Conservation (phyloP, 75 land plant genomes). For the Adiantum capillusveneris region DNA sequence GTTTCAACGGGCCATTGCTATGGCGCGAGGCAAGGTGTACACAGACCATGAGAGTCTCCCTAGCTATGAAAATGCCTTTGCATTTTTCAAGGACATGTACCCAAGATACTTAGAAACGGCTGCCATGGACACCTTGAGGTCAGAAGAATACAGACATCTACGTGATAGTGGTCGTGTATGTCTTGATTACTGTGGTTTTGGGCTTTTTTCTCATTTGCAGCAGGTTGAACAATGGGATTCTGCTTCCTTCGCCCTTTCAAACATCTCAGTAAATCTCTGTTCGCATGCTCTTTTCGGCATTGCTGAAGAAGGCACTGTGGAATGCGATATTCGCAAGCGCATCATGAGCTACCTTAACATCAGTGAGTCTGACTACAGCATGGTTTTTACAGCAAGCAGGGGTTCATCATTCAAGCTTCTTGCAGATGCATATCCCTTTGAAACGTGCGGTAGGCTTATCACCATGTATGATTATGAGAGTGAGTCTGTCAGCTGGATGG, state of each 20-base stretch:
- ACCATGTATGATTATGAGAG: conserved; percentile 80
- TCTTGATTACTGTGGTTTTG: conserved; percentile 79
- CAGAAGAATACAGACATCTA: conserved; percentile 49
- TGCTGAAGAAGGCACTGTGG: conserved; percentile 40
- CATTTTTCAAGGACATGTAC: conserved; percentile 34
- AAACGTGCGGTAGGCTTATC: conserved; percentile 43
- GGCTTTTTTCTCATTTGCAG: conserved; percentile 73
- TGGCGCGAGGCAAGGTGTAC: conserved; percentile 5
- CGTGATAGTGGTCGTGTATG: conserved; percentile 35
- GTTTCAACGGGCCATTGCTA: conserved; percentile 5
- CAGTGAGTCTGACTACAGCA: conserved; percentile 53
- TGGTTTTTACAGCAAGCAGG: conserved; percentile 86
- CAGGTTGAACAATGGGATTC: conserved; percentile 25
- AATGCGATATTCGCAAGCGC: conserved; percentile 49
- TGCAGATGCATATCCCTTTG: conserved; percentile 81
- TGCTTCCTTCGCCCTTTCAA: conserved; percentile 51
- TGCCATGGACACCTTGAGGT: conserved; percentile 39
- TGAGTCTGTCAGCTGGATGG: conserved; percentile 64
- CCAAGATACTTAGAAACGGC: conserved; percentile 45
- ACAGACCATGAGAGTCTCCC: conserved; percentile 35
- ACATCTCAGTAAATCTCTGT: conserved; percentile 58
- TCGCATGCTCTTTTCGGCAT: conserved; percentile 48
- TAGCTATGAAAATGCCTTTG: conserved; percentile 31
- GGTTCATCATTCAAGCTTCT: conserved; percentile 75
- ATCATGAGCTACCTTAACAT: conserved; percentile 73